These are phyloP conservation scores for Aquanectria penicillioides DNA, from an alignment of 2,329 filamentous ascomycete genomes.

Conservation along the genomic window DNA sequence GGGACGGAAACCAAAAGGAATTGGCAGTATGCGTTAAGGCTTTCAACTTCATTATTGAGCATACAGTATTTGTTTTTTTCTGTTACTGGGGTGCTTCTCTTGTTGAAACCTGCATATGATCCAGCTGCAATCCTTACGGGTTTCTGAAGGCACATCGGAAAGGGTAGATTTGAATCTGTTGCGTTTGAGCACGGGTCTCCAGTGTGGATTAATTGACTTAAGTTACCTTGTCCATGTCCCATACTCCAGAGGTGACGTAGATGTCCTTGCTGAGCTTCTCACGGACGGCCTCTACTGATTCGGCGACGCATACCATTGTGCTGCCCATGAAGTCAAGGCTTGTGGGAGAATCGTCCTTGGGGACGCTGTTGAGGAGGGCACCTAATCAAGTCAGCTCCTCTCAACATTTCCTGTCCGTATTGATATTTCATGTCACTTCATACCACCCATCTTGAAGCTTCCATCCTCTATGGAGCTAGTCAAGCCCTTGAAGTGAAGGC, in stretches of 20 bases:
- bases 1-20: constrained; percentile 15
- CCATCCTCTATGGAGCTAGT: constrained; percentile 63
- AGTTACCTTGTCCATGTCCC: constrained; percentile 77
- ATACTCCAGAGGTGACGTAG: constrained; percentile 77
- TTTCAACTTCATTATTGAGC: constrained; percentile 3
- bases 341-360: constrained; percentile 66
- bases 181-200: background rate
- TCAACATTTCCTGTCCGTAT: background rate
- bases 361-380: constrained; percentile 73
- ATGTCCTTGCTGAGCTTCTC: constrained; percentile 76
- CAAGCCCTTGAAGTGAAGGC: constrained; percentile 66
- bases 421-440: constrained; percentile 32
- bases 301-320: constrained; percentile 73
- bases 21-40: constrained; percentile 11
- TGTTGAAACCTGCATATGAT: background rate
- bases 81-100: background rate
- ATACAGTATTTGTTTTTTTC: background rate
- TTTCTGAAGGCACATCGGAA: constrained; percentile 55
- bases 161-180: constrained; percentile 62
- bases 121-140: constrained; percentile 18
- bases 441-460: constrained; percentile 72
- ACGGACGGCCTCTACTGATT: constrained; percentile 75
- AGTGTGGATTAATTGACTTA: too few species aligned
- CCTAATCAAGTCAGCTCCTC: constrained; percentile 53
- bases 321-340: constrained; percentile 79